Percentiles rank a stretch among this genome's conserved stretches.
phyloP scores from a whole-genome alignment of 306 rosid genomes.

The Cicer pinnatifidum region DNA sequence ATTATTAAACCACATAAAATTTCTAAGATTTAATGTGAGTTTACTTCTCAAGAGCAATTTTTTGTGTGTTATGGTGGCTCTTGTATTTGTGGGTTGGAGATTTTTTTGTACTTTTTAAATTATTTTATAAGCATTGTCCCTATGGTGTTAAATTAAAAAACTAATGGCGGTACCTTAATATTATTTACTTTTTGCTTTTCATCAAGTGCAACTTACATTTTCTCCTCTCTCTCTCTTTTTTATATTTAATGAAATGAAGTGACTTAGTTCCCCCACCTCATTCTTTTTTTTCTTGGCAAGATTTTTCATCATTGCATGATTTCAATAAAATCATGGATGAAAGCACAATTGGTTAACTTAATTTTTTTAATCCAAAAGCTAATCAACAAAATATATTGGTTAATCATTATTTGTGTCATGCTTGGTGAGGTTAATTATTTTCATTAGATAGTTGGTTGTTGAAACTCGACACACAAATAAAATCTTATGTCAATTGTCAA shows the following conservation, averaged over 20 bases:
- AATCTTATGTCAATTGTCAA: conserved; percentile 48
- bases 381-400: conserved; percentile 16
- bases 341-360: conserved; percentile 24
- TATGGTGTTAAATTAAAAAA: not conserved
- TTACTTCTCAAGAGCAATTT: not conserved
- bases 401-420: conserved; percentile 38
- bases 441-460: conserved; percentile 25
- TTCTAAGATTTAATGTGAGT: not conserved
- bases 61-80: not conserved
- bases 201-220: conserved; percentile 31
- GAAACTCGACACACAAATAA: conserved; percentile 33
- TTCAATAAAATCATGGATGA: conserved; percentile 46
- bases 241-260: conserved; percentile 29
- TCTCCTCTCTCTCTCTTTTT: conserved; percentile 9
- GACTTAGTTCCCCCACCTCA: conserved; percentile 7
- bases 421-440: conserved; percentile 36
- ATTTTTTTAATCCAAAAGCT: conserved; percentile 31
- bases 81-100: not conserved
- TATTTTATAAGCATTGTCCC: not conserved
- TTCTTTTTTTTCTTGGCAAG: conserved; percentile 10
- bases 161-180: conserved; percentile 25
- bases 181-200: conserved; percentile 44
- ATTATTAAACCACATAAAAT: no score
- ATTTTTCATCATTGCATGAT: conserved; percentile 42
- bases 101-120: not conserved